Evolutionary conservation across 768 basidiomycete genomes (phyloP), one percentile per base, ranked within the genome.

Genomic region (Lentinula guzmanii): DNA sequence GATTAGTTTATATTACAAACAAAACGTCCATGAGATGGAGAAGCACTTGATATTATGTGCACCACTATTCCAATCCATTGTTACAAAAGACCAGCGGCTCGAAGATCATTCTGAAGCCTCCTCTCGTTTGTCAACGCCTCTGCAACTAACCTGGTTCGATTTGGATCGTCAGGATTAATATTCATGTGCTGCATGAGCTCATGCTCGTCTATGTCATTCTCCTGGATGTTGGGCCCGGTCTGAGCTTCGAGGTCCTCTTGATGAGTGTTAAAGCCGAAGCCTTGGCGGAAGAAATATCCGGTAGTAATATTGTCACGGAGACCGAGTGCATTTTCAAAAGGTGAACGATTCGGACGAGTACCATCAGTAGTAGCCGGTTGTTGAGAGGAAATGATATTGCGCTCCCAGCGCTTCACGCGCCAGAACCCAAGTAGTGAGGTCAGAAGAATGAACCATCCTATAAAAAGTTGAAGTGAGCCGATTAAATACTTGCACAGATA

Each of bases 371-470:
- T 42, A 67, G 43, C 62, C 68, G 58, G 46, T 68, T 60, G 56
- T 70, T 72, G 82, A 5, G 89, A 84, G 8, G 82, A 78, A 24
- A 90, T 76, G 61, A 94, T 87, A 15, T 87, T 84, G 61, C 82
- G 79, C 70, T 94, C 92, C 91, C 91, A 94, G 52, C 90, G 85
- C 70, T 93, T 94, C 61, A 93, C 89, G 41, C 92, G 86, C 89
- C 89, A 93, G 74, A 86, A 97, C 28, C 91, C 87, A 45, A 96
- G 89, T 8, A 95, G 68, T n/a, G 91, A 92, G 1, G 93, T 97
- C 58, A 98, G 79, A 43, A 98, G 82, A 53, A 94, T 77, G 74
- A 92, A 93, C 91, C 91, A 93, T 2, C 89, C 92, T 83, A 61
- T 15, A 24, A 21, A 3, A 0, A 37, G 6, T 28, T 28, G 0